Evolutionary conservation across 2,329 filamentous ascomycete species (phyloP).

Genomic region (Fusarium sambucinum): DNA sequence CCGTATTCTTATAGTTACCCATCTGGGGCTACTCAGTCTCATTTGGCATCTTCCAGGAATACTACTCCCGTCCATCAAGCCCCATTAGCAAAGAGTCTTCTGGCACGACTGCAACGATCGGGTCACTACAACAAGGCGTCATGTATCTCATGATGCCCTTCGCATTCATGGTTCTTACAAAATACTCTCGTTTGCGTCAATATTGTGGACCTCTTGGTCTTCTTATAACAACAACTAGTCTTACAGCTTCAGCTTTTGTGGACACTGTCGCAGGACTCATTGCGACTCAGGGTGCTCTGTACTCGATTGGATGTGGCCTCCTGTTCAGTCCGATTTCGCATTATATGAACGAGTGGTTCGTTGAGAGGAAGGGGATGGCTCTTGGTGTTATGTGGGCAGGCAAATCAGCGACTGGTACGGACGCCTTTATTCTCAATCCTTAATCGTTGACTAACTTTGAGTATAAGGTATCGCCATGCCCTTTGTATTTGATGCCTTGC

Average conservation of each 20-base stretch:
- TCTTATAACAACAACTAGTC: constrained; percentile 61
- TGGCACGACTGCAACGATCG: constrained; percentile 42
- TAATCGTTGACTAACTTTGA: not conserved
- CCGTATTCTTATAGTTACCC: not conserved
- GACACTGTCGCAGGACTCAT: constrained; percentile 64
- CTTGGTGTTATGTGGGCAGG: constrained; percentile 68
- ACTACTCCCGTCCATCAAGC: constrained; percentile 70
- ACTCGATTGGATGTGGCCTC: constrained; percentile 66
- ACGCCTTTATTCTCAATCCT: rapidly evolving
- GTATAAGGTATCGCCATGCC: constrained; percentile 61
- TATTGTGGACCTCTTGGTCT: constrained; percentile 60
- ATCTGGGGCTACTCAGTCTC: constrained; percentile 52
- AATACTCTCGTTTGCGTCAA: constrained; percentile 55
- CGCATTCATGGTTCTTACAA: constrained; percentile 59
- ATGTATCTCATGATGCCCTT: constrained; percentile 66
- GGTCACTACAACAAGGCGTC: constrained; percentile 53
- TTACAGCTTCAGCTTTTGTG: constrained; percentile 64
- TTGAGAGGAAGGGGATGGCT: constrained; percentile 62
- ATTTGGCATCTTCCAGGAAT: constrained; percentile 76
- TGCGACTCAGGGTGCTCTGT: constrained; percentile 69
- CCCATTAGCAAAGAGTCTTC: constrained; percentile 56
- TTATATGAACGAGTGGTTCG: constrained; percentile 72
- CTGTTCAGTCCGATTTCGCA: constrained; percentile 64
- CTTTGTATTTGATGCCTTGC: constrained; percentile 62
- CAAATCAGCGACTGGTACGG: constrained; percentile 56